These are phyloP conservation scores for Phytophthora crassamura DNA, from an alignment of 352 stramenopile species.

Conservation along the genomic window DNA sequence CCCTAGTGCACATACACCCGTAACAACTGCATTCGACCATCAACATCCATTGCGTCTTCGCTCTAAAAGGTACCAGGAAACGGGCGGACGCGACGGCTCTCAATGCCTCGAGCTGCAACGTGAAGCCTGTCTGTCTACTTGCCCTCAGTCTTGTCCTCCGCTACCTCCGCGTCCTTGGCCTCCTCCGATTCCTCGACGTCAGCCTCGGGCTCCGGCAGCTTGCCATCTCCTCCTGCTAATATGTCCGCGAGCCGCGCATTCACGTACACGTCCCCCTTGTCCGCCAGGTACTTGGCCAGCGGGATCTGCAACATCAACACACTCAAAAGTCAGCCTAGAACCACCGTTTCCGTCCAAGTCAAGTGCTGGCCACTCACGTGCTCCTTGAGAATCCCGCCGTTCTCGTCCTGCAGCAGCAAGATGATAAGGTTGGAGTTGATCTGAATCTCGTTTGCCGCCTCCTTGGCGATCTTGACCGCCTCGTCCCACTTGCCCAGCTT, in stretches of 20 bases:
- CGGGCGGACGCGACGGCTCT: background rate
- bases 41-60: constrained; percentile 33
- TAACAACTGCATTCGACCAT: constrained; percentile 15
- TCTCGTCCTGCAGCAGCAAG: constrained; percentile 63
- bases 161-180: constrained; percentile 10
- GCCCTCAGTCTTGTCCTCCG: constrained; percentile 24
- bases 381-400: constrained; percentile 66
- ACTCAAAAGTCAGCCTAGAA: background rate
- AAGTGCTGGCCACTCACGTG: constrained; percentile 36
- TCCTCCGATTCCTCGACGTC: constrained; percentile 32
- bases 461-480: constrained; percentile 69
- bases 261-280: constrained; percentile 82
- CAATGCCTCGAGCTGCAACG: background rate
- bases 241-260: constrained; percentile 65
- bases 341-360: background rate
- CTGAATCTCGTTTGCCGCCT: constrained; percentile 64
- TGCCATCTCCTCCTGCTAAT: constrained; percentile 54
- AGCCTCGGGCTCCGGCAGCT: constrained; percentile 30
- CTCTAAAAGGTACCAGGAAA: constrained; percentile 20
- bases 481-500: constrained; percentile 61
- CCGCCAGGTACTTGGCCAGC: constrained; percentile 78
- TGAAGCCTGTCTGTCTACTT: constrained; percentile 28
- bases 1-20: constrained; percentile 20
- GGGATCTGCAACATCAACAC: constrained; percentile 47
- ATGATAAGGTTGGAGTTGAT: constrained; percentile 87